A percentile compares a stretch with the other conserved stretches of the same genome.
Conservation (phyloP, 2,329 filamentous ascomycete species). For the Phialophora chinensis region DNA sequence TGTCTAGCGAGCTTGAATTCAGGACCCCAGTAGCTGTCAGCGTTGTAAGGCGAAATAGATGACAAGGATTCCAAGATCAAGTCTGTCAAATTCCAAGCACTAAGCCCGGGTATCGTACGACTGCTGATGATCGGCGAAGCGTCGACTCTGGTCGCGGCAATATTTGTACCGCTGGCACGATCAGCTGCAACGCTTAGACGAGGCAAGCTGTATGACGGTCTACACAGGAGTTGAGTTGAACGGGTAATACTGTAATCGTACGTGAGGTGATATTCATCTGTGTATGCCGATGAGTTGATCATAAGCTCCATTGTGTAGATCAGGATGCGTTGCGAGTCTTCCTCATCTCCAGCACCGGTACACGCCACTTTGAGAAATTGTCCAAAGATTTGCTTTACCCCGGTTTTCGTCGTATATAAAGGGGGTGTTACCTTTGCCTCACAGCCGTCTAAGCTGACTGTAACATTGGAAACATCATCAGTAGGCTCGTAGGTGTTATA, state of each 20-base stretch:
- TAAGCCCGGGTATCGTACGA: not conserved
- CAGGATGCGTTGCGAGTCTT: not conserved
- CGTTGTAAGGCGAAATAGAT: not conserved
- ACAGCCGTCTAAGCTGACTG: not conserved
- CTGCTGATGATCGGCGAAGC: not conserved
- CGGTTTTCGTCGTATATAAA: not conserved
- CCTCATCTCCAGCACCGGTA: not conserved
- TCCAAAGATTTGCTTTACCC: not conserved
- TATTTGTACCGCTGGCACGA: not conserved
- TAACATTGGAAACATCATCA: not conserved
- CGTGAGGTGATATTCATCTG: not conserved
- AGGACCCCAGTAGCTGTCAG: not conserved
- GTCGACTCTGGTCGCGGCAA: not conserved
- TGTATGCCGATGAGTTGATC: slow-evolving; percentile 1
- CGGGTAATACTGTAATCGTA: not conserved
- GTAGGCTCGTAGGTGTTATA: not conserved
- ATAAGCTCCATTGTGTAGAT: slow-evolving; percentile 7
- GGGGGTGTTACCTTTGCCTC: not conserved
- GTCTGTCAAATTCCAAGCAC: not conserved
- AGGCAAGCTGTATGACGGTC: slow-evolving; percentile 4
- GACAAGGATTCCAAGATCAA: not conserved
- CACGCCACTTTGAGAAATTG: not conserved
- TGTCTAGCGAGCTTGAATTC: not conserved
- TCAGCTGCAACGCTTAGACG: not conserved
- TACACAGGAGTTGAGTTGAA: slow-evolving; percentile 5